Conservation (phyloP, 805 yeast genomes). For the Myxozyma nipponensis region DNA sequence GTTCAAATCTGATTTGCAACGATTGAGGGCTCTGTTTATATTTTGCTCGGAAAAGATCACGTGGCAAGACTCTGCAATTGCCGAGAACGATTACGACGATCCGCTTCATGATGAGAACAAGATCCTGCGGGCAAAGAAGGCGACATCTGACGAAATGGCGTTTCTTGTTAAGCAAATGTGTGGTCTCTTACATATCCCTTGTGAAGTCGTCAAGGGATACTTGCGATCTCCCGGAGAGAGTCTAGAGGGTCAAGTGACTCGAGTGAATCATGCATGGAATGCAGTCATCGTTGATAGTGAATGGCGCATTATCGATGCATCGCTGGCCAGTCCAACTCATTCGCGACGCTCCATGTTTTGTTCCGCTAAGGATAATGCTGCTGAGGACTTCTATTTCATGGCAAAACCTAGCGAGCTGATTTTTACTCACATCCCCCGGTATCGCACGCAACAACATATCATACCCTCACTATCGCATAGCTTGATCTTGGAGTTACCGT, state of each 20-base stretch:
- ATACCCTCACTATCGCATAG: slow-evolving; percentile 77
- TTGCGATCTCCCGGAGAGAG: slow-evolving; percentile 70
- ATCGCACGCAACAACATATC: slow-evolving; percentile 76
- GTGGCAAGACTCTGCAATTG: slow-evolving; percentile 36
- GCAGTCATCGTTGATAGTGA: slow-evolving; percentile 70
- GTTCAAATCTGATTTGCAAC: slow-evolving; percentile 53
- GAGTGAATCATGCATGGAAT: slow-evolving; percentile 85
- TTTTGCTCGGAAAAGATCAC: slow-evolving; percentile 59
- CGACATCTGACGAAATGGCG: slow-evolving; percentile 68
- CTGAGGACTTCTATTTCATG: slow-evolving; percentile 67
- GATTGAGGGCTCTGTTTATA: slow-evolving; percentile 60
- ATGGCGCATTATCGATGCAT: slow-evolving; percentile 75
- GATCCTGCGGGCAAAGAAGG: slow-evolving; percentile 47
- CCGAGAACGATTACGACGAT: slow-evolving; percentile 30
- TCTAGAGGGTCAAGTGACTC: slow-evolving; percentile 42
- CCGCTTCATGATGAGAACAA: slow-evolving; percentile 26
- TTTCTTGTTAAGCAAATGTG: slow-evolving; percentile 72
- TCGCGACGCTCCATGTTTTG: slow-evolving; percentile 47
- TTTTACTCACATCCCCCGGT: slow-evolving; percentile 82
- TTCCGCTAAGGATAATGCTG: slow-evolving; percentile 35
- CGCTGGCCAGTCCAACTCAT: slow-evolving; percentile 57
- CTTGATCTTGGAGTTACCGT: slow-evolving; percentile 75
- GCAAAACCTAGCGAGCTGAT: slow-evolving; percentile 70
- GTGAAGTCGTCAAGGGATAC: slow-evolving; percentile 77
- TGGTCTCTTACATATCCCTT: slow-evolving; percentile 61